phyloP scores from a whole-genome alignment of 805 yeast genomes.

The Candida tibetensis region DNA sequence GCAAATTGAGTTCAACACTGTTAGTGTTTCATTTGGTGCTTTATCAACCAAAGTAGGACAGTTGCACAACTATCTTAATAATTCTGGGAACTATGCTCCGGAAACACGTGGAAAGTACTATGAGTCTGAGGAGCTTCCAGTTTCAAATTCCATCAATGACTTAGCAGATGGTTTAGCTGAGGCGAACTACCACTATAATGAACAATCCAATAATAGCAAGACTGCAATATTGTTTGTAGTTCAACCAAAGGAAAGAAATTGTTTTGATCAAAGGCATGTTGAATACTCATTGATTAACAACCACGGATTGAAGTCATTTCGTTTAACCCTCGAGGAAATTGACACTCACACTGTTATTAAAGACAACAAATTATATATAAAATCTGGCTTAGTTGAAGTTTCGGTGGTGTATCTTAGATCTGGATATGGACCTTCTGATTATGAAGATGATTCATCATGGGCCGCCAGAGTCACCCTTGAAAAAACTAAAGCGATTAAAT shows the following conservation, averaged over 20 bases:
- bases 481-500: slow-evolving; percentile 75
- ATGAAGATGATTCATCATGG: slow-evolving; percentile 69
- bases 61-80: slow-evolving; percentile 66
- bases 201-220: slow-evolving; percentile 17
- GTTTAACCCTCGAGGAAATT: slow-evolving; percentile 67
- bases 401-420: slow-evolving; percentile 88
- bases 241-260: slow-evolving; percentile 83
- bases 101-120: slow-evolving; percentile 29
- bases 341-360: slow-evolving; percentile 40
- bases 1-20: slow-evolving; percentile 95
- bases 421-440: slow-evolving; percentile 86
- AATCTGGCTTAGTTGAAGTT: slow-evolving; percentile 61
- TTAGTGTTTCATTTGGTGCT: slow-evolving; percentile 94
- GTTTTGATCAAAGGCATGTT: slow-evolving; percentile 84
- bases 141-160: slow-evolving; percentile 59
- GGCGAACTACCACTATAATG: slow-evolving; percentile 59
- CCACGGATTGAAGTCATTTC: slow-evolving; percentile 56
- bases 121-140: slow-evolving; percentile 53
- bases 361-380: slow-evolving; percentile 49
- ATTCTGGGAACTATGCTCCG: slow-evolving; percentile 51
- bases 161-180: slow-evolving; percentile 69
- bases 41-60: slow-evolving; percentile 76
- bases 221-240: slow-evolving; percentile 72
- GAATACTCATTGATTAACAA: slow-evolving; percentile 65
- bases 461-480: slow-evolving; percentile 71